Percentiles rank a stretch among this genome's conserved stretches.
These are phyloP conservation scores for Lolium perenne DNA, from an alignment of 176 grass and related monocot species.

Conservation along the genomic window DNA sequence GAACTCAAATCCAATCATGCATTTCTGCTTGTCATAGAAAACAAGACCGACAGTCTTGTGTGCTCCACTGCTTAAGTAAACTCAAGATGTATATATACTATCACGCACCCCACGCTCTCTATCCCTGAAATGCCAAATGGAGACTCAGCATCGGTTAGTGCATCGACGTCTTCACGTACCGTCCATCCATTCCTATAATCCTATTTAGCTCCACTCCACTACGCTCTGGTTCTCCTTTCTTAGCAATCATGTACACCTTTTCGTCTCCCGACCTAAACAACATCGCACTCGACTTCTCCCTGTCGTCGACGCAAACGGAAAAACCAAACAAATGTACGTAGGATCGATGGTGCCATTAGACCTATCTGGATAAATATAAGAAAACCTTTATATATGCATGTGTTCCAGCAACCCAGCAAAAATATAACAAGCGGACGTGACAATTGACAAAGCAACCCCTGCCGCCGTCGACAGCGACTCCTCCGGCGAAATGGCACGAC, in stretches of 20 bases:
- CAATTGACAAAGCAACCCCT: not conserved
- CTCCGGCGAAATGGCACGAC: not conserved
- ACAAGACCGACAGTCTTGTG: no score
- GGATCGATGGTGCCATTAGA: not conserved
- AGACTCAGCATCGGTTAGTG: not conserved
- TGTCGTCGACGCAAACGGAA: not conserved
- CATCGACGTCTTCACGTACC: slow-evolving; percentile 38
- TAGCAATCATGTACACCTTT: not conserved
- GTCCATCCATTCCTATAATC: not conserved
- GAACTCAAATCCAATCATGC: no score
- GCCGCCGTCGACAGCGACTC: slow-evolving; percentile 31
- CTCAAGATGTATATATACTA: no score
- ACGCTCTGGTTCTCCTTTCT: not conserved
- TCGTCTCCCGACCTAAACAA: not conserved
- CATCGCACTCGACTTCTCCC: not conserved
- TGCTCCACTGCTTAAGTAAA: no score
- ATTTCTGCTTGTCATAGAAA: no score
- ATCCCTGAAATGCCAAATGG: not conserved
- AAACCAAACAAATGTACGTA: not conserved
- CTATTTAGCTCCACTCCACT: not conserved
- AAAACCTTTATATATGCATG: no score
- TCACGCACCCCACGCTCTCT: not conserved
- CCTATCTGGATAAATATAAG: slow-evolving; percentile 8
- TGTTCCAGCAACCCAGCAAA: not conserved
- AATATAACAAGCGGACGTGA: not conserved